Percentiles rank a stretch among this genome's conserved stretches.
phyloP scores from a whole-genome alignment of 2,329 filamentous ascomycete genomes.

The Diaporthe helianthi region DNA sequence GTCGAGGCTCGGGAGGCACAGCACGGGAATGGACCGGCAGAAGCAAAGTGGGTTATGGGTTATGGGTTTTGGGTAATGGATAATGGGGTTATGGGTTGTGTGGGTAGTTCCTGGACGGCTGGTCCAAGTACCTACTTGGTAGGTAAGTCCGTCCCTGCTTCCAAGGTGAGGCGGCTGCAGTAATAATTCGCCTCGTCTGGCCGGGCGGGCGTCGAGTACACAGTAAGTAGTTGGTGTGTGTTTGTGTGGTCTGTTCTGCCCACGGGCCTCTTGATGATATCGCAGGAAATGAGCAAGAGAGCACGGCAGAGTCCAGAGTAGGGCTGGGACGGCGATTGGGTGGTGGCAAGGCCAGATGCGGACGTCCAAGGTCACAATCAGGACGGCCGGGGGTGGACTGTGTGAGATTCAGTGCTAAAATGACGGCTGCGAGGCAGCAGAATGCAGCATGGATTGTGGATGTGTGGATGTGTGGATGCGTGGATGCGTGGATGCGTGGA shows the following conservation, averaged over 20 bases:
- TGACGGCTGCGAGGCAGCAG: background rate
- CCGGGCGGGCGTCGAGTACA: conserved; percentile 3
- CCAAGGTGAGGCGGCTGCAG: conserved; percentile 28
- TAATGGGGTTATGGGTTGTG: background rate
- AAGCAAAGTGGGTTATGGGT: conserved; percentile 23
- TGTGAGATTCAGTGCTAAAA: background rate
- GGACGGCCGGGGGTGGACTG: background rate
- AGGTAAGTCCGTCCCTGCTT: conserved; percentile 2
- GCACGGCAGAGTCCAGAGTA: background rate
- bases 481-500: background rate
- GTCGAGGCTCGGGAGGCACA: conserved; percentile 10
- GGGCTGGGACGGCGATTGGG: background rate
- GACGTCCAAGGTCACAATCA: background rate
- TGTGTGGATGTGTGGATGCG: background rate
- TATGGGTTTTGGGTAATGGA: background rate
- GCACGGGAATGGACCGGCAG: conserved; percentile 22
- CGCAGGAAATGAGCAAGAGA: background rate
- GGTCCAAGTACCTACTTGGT: too few relatives aligned
- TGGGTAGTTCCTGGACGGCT: conserved; percentile 12
- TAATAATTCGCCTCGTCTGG: conserved; percentile 22
- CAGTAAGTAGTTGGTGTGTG: background rate
- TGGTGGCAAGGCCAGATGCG: background rate
- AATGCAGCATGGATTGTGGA: conserved; percentile 2
- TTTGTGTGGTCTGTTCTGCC: background rate
- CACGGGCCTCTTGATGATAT: conserved; percentile 9